phyloP scores from a whole-genome alignment of 2,329 filamentous ascomycete genomes.

The Verticillium dahliae region DNA sequence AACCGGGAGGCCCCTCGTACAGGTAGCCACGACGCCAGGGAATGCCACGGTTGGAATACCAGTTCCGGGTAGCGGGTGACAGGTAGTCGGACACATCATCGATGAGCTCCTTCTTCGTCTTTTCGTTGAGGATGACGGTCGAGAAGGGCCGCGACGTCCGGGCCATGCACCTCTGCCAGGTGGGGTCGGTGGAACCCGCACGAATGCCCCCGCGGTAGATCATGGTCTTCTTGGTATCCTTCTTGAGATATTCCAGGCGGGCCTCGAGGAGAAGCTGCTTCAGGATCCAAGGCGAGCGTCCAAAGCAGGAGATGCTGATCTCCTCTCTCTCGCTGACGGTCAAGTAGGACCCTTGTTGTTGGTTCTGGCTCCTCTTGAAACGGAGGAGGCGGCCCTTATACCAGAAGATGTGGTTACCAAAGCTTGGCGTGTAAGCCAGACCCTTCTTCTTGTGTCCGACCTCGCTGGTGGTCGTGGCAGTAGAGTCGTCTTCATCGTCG shows the following conservation, averaged over 20 bases:
- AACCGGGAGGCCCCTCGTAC: constrained; percentile 73
- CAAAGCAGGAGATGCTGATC: constrained; percentile 55
- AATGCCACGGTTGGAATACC: constrained; percentile 79
- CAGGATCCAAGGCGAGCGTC: constrained; percentile 51
- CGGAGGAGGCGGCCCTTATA: constrained; percentile 52
- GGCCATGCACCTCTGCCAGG: constrained; percentile 58
- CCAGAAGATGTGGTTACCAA: constrained; percentile 64
- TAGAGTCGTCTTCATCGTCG: constrained; percentile 29
- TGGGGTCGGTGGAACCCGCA: constrained; percentile 32
- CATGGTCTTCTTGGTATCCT: constrained; percentile 55
- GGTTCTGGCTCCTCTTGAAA: constrained; percentile 46
- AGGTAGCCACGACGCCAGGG: constrained; percentile 82
- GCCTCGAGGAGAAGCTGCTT: constrained; percentile 58
- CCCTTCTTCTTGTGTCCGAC: constrained; percentile 34
- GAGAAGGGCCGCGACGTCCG: constrained; percentile 55
- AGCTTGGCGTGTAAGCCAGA: constrained; percentile 58
- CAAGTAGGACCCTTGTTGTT: constrained; percentile 31
- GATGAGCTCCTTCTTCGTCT: constrained; percentile 52
- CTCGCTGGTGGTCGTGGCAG: constrained; percentile 21
- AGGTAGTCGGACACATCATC: constrained; percentile 59
- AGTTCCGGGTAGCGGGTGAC: constrained; percentile 56
- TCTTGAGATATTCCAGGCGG: constrained; percentile 45
- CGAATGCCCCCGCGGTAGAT: constrained; percentile 54
- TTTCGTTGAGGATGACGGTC: constrained; percentile 58
- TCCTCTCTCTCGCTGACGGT: constrained; percentile 48